Base-by-base conservation (phyloP, 257 asterid species). In the Nemophila menziesii region DNA sequence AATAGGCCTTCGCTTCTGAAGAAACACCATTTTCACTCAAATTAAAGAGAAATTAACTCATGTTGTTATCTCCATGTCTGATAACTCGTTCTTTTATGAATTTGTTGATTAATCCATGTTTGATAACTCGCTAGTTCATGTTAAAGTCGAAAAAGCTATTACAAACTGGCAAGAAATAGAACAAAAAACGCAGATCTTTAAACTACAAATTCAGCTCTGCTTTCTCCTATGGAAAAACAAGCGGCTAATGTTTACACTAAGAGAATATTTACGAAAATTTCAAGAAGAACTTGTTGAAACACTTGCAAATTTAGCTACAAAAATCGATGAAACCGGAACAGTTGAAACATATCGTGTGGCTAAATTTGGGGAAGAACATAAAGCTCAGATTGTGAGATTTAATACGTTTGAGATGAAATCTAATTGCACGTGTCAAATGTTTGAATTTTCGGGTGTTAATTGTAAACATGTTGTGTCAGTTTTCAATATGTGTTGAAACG, bases 201-300 rank as follows among this genome's bases (percentile, higher is more conserved):
- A 24, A 79, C 93, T 42, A 54, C 36, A 43, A 70, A 54, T 52
- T 51, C 64, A 33, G 58, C 65, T 3, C 87, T 82, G 2, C 62
- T 72, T 1, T 82, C 94, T 11, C 94, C 96, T 15, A 86, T 77
- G 96, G 96, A 82, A 58, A 86, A 86, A 60, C 94, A 86, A 56
- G 96, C 92, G 12, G 96, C 96, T 39, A 58, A 62, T 51, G 69
- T 77, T 15, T 86, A 72, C 55, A 82, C 94, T 11, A 66, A 79
- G 69, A 78, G 63, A 61, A 57, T 82, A 44, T 86, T 86, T 73
- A 45, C 69, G 55, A 86, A 79, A n/a, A 57, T 86, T 86, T 64
- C 96, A 79, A 57, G 87, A 64, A 44, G 96, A 86, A 60, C 48
- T 82, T 44, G 84, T 86, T 18, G 94, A 86, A 58, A 77, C 93